Evolutionary conservation across 306 rosid species (phyloP), one percentile per base, ranked within the genome.

Genomic region (Prunus mume): DNA sequence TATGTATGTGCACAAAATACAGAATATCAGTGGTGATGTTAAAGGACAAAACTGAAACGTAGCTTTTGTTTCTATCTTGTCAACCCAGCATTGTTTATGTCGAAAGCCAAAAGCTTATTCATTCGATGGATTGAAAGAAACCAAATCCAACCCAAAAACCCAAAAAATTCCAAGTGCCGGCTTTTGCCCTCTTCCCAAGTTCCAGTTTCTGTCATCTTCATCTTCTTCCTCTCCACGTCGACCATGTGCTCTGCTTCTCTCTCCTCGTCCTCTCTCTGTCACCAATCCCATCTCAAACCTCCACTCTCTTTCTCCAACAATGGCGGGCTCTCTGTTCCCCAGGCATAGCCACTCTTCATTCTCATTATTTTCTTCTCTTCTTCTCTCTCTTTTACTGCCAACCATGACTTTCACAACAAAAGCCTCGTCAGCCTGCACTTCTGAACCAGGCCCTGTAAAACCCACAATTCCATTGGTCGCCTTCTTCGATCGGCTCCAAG

Each of bases 401-500:
- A 13, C 71, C n/a, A 24, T 74, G 66, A 24, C 65, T 3, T 43
- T 58, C 38, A 43, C 83, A 46, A 43, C 83, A 56, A 76, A 49
- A 27, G 61, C 76, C 22, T 60, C 71, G 41, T n/a, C 74, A 32
- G 24, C 50, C 15, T 76, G 64, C 85, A 20, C 17, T 19, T 74
- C 75, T n/a, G 63, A 77, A 18, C 38, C 72, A 17, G 76, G 69
- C 61, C 79, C 67, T 1, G 78, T 87, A 0, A 66, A 78, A 7
- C 85, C 90, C 9, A 86, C 96, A 3, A 81, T 62, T 56, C 87
- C 88, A 27, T 84, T 95, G 32, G 82, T 95, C 62, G 49, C 81
- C 38, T 89, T 95, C 55, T 90, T 95, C 43, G 79, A 95, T 72
- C 83, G 68, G 0, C 67, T 95, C 30, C 97, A 92, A 20, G 49